Base-by-base conservation (phyloP, 1,284 basidiomycete genomes). In the Rhodofomes roseus region DNA sequence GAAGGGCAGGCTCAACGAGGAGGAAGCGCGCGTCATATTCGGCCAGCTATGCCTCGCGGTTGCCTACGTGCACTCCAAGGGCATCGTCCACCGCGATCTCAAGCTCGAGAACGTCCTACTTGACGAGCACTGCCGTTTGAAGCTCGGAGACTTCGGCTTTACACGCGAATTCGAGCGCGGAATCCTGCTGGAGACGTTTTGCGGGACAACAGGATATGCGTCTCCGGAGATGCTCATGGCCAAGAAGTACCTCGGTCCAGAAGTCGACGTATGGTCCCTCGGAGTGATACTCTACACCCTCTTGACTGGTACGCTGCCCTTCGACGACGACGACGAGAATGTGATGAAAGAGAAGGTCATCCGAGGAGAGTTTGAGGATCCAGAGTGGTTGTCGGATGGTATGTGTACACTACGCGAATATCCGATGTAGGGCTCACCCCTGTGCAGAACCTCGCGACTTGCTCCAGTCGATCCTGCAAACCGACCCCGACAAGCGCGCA, bases 231-330 rank as follows among this genome's bases (percentile, higher is more conserved):
- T 99, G 88, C 77, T 99, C 8, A 82, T 89, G 63, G 92, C 92
- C 4, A 86, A 87, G 73, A 95, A 89, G 73, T 99, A 99, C 70
- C 83, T 89, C 25, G 97, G 97, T 6, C 87, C 91, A 90, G 95
- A 98, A 81, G 95, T 98, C 51, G 97, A 99, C 70, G 82, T 98
- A 29, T 99, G 96, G 96, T 98, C 97, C 0, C 80, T 98, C 36
- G 96, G 96, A 3, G 85, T 99, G 62, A 98, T 99, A 57, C 80
- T 99, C 9, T 98, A 96, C 72, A 92, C 89, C n/a, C 83, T 98
- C 16, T 80, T 98, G 39, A 96, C 93, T 0, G 96, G 96, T 1
- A 93, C 91, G 4, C 77, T 98, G n/a, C 96, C 96, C 0, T 98
- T 98, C 68, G 96, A 98, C 68, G 94, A 98, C 67, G 97, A 99